Evolutionary conservation across 192 early-diverging fungal genomes (phyloP).

Genomic region (Diversispora epigaea): DNA sequence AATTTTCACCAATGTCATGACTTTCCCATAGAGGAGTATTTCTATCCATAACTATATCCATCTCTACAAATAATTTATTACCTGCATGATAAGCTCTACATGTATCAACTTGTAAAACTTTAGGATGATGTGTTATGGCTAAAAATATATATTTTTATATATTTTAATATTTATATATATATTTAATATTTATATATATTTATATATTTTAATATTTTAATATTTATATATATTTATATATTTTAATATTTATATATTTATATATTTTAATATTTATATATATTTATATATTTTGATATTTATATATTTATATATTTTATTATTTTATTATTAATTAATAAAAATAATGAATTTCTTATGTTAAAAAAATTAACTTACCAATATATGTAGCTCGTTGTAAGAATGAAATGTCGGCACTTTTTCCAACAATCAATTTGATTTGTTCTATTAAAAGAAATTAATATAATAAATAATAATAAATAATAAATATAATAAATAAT

Average conservation of each 20-base stretch:
- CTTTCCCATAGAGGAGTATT: slow-evolving; percentile 73
- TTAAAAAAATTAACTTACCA: slow-evolving; percentile 32
- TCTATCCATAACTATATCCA: slow-evolving; percentile 92
- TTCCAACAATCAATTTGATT: slow-evolving; percentile 76
- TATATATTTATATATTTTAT: neutral
- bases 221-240: neutral
- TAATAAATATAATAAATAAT: neutral
- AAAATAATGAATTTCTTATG: neutral
- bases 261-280: slow-evolving; percentile 6
- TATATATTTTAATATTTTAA: too few relatives aligned
- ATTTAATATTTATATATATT: neutral
- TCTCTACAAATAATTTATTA: slow-evolving; percentile 87
- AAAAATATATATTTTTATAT: neutral
- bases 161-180: too few relatives aligned
- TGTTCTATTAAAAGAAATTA: slow-evolving; percentile 52
- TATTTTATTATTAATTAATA: neutral
- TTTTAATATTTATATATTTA: neutral
- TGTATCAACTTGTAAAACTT: slow-evolving; percentile 72
- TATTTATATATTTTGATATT: neutral
- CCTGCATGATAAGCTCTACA: slow-evolving; percentile 87
- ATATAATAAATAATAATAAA: neutral
- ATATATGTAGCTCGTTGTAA: slow-evolving; percentile 86
- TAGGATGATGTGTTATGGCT: slow-evolving; percentile 72
- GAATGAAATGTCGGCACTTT: slow-evolving; percentile 76
- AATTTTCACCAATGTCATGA: slow-evolving; percentile 91